Evolutionary conservation across 2,329 filamentous ascomycete species (phyloP), one percentile per base, ranked within the genome.

Genomic region (Grosmannia clavigera): DNA sequence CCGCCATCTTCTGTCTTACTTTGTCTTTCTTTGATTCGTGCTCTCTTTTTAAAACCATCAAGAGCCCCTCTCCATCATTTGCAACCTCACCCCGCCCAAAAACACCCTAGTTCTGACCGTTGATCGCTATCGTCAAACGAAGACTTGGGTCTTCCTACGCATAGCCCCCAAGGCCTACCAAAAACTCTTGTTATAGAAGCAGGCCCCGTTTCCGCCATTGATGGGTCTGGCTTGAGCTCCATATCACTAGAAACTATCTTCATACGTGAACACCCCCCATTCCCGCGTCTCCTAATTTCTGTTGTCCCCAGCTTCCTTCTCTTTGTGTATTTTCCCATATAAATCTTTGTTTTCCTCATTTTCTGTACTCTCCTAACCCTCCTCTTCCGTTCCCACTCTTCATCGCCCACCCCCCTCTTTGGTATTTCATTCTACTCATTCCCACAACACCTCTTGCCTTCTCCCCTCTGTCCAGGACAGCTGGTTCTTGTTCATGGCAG

Each of bases 401-500:
- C 33, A 35, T 35, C 33, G 33, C 33, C 10, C 33, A 35, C 33
- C 33, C 33, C 33, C 48, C 25, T 11, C 4, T 25, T 25, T 27
- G 25, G 48, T 35, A 31, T 22, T 22, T 46, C 19, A 40, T 40
- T 38, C n/a, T 16, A 52, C 46, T 54, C 29, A 33, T 54, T 58
- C 22, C 25, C 33, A 38, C 25, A 22, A 14, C 31, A 55, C 25
- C 53, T 14, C 25, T 55, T 5, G 5, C 10, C 22, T 25, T 25
- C 22, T 11, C 22, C 48, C 51, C n/a, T 33, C 51, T 50, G 46
- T 55, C 52, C 33, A 31, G n/a, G 52, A 27, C 52, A 35, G 29
- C 27, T 55, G 22, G 29, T 19, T 35, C 25, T 22, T 58, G 60
- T 72, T 69, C 67, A 74, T 72, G 71, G 70, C 69, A 69, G 69